Base-by-base conservation (phyloP, 2,329 filamentous ascomycete genomes). In the Thyridium curvatum region DNA sequence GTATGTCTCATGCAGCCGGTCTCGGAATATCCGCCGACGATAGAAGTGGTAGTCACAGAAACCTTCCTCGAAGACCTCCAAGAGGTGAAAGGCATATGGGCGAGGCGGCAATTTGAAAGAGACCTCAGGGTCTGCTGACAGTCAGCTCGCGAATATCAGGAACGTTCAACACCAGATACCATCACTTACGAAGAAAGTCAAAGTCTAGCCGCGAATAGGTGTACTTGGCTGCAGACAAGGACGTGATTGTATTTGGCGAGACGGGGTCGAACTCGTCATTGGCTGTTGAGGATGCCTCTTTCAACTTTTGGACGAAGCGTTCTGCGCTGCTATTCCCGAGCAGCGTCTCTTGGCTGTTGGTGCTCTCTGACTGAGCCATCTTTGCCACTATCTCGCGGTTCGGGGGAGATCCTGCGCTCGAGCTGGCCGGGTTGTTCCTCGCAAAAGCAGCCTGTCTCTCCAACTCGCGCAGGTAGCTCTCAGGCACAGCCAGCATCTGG, bases 31-130 rank as follows among this genome's bases (percentile, higher is more conserved):
- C 32, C 40, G 42, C 6, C 47, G 40, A 8, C 44, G 39, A 18
- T 41, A 44, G 41, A 43, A 49, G 33, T 49, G 47, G n/a, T 48
- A 49, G 18, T 46, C 47, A 28, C 47, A 38, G 17, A 48, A 49
- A 6, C 43, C 43, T 18, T 48, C 45, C 18, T 49, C 47, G 14
- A 48, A 49, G 1, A 42, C 34, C 4, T 41, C 18, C 7, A 48
- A 32, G 5, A 49, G 39, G 18, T 43, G 40, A 18, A 48, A 38
- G 3, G 47, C 40, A 15, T 47, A 46, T 13, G 40, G 45, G 5
- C 39, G 26, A 0, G 47, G 45, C 8, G 43, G 47, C 3, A 49
- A 37, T 26, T 44, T 39, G 15, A 47, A 46, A 1, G 41, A 40
- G 12, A 48, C 41, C 16, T 45, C 40, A 3, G 43, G 37, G 16